These are phyloP conservation scores for Epichloe coenophiala DNA, from an alignment of 2,329 filamentous ascomycete species.

Conservation along the genomic window DNA sequence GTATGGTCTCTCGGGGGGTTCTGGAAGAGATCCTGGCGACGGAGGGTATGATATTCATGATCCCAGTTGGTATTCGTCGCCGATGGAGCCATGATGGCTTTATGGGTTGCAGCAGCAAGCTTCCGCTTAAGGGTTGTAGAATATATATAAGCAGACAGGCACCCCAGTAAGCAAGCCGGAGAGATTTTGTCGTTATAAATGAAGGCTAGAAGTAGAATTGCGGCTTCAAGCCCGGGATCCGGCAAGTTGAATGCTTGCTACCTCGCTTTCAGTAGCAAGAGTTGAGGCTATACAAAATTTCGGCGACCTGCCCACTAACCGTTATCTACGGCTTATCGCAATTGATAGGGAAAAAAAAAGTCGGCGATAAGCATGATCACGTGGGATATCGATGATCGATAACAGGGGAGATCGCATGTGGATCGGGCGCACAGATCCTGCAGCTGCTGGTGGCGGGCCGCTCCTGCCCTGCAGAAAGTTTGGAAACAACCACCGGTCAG, in stretches of 20 bases:
- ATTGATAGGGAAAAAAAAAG: conserved; percentile 16
- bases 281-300: conserved; percentile 16
- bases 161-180: no score
- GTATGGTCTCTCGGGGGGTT: conserved; percentile 78
- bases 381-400: conserved; percentile 14
- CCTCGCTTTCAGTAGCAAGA: conserved; percentile 7
- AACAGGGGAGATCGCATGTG: conserved; percentile 1
- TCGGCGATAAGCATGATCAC: conserved; percentile 13
- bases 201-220: not conserved
- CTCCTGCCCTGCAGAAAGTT: not conserved
- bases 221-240: not conserved
- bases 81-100: conserved; percentile 36
- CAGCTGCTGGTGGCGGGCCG: not conserved
- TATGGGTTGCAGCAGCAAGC: not conserved
- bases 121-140: not conserved
- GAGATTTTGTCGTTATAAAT: not conserved
- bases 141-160: not conserved
- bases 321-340: conserved; percentile 4
- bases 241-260: conserved; percentile 1
- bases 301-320: conserved; percentile 3
- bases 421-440: not conserved
- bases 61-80: conserved; percentile 63
- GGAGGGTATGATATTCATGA: conserved; percentile 71
- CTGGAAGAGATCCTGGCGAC: conserved; percentile 77
- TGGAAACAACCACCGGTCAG: not conserved